Percentiles rank a stretch among this genome's conserved stretches.
phyloP scores from a whole-genome alignment of 331 rosid genomes.

The Pyracantha coccinea region DNA sequence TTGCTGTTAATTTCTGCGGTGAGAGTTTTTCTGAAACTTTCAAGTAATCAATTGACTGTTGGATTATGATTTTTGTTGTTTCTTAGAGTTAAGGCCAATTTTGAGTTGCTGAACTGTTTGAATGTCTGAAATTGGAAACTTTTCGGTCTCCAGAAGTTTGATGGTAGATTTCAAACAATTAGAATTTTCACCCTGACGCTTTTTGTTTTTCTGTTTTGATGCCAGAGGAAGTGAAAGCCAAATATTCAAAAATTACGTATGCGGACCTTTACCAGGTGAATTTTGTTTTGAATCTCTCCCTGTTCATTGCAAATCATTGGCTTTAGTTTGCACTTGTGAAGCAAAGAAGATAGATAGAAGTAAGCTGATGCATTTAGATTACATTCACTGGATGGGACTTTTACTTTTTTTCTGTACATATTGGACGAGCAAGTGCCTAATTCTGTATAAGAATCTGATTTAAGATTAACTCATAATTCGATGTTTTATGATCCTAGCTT shows the following conservation, averaged over 20 bases:
- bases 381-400: background rate
- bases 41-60: background rate
- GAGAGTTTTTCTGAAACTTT: background rate
- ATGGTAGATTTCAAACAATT: background rate
- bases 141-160: background rate
- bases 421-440: background rate
- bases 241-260: slow-evolving; percentile 40
- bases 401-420: background rate
- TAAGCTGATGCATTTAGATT: background rate
- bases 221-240: slow-evolving; percentile 44
- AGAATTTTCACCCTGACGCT: background rate
- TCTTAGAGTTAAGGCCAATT: background rate
- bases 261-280: slow-evolving; percentile 45
- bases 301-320: background rate
- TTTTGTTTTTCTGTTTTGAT: background rate
- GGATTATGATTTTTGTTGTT: background rate
- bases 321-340: background rate
- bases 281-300: background rate
- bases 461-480: background rate
- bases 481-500: slow-evolving; percentile 40
- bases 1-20: slow-evolving; percentile 47
- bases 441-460: background rate
- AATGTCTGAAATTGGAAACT: background rate
- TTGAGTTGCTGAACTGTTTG: background rate
- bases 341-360: background rate